A percentile compares a stretch with the other conserved stretches of the same genome.
phyloP scores from a whole-genome alignment of 352 stramenopile species.

The Globisporangium viniferum region DNA sequence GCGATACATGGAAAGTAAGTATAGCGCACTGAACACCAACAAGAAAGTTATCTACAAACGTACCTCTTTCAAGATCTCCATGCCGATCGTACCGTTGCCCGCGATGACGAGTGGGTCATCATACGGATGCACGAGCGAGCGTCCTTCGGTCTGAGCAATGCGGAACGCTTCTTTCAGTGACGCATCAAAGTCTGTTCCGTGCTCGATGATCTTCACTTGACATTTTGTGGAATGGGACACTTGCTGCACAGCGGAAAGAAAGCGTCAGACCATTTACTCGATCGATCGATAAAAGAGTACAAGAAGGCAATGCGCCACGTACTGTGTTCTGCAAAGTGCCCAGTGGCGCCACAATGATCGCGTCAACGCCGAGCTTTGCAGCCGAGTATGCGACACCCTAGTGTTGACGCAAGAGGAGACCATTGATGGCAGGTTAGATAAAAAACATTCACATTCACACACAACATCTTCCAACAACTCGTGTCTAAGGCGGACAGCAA shows the following conservation, averaged over 20 bases:
- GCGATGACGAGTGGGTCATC: constrained; percentile 97
- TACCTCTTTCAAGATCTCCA: constrained; percentile 90
- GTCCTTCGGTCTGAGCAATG: constrained; percentile 87
- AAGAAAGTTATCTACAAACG: constrained; percentile 1
- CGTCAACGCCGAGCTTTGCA: constrained; percentile 90
- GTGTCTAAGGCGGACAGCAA: background rate
- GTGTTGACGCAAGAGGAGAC: background rate
- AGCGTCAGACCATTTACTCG: constrained; percentile 19
- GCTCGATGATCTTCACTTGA: constrained; percentile 91
- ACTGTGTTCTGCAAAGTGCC: constrained; percentile 94
- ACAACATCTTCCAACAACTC: background rate
- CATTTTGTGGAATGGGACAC: constrained; percentile 44
- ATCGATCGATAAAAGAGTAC: background rate
- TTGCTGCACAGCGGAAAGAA: constrained; percentile 7
- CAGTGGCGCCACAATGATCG: constrained; percentile 96
- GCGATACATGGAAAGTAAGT: background rate
- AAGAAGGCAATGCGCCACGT: background rate
- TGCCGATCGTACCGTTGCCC: constrained; percentile 96
- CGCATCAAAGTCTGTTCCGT: constrained; percentile 97
- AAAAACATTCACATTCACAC: background rate
- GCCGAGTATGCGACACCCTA: constrained; percentile 94
- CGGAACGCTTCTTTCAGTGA: constrained; percentile 91
- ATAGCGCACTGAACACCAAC: background rate
- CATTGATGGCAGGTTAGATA: background rate
- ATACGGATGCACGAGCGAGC: constrained; percentile 97